Conservation (phyloP, 2,329 filamentous ascomycete genomes). For the Stagonosporopsis cucurbitacearum region DNA sequence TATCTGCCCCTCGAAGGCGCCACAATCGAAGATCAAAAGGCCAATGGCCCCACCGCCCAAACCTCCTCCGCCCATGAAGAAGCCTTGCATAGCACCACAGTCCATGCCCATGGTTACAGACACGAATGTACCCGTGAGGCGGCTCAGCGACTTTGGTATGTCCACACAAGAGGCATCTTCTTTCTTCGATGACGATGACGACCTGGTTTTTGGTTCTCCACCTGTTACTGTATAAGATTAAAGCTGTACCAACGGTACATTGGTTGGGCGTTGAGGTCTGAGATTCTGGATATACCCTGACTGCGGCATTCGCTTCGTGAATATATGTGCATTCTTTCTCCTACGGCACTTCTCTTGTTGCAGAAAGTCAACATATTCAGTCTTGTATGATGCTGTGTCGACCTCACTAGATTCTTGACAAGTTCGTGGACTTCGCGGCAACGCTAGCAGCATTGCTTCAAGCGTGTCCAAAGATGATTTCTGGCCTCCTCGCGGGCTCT, state of each 20-base stretch:
- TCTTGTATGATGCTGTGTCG: background rate
- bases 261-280: background rate
- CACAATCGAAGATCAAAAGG: background rate
- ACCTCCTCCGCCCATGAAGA: background rate
- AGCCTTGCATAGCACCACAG: background rate
- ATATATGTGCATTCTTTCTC: background rate
- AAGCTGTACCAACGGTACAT: background rate
- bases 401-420: background rate
- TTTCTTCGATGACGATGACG: slow-evolving; percentile 40
- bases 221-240: slow-evolving; percentile 24
- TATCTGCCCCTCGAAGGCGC: background rate
- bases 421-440: background rate
- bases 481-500: background rate
- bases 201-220: slow-evolving; percentile 29
- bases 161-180: slow-evolving; percentile 37
- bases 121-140: background rate
- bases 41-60: slow-evolving; percentile 11
- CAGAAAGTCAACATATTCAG: background rate
- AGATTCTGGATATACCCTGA: slow-evolving; percentile 13
- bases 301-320: background rate
- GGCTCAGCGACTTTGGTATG: slow-evolving; percentile 28
- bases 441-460: background rate
- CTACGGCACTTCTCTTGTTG: background rate
- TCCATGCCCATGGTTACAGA: background rate
- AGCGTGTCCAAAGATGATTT: background rate